Base-by-base conservation (phyloP, 768 basidiomycete species). In the Leccinum boreale region DNA sequence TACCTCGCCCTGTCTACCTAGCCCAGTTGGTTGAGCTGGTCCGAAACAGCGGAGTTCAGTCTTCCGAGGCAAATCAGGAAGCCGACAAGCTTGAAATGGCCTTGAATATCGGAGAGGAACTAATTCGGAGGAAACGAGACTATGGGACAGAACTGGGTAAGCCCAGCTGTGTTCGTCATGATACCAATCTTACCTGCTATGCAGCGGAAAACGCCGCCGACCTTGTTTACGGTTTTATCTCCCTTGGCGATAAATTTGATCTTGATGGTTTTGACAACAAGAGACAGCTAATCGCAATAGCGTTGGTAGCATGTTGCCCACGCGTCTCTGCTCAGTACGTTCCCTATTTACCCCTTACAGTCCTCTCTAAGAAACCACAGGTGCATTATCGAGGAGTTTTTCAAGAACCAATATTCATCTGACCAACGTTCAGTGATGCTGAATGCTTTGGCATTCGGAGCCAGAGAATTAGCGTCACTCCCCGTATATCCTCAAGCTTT, bases 171-270 rank as follows among this genome's bases (percentile, higher is more conserved):
- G 17, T 28, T 17, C 26, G 23, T 52, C 57, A 53, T 56, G 15
- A 45, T 39, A 7, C 24, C 52, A 6, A 7, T 39, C 33, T 52
- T 65, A 58, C 24, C 21, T 23, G 7, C 17, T n/a, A 3, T 46
- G 28, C 62, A 98, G 96, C 86, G 58, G 96, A 99, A 73, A 96
- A 96, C 67, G 88, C 94, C 0, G 86, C 89, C 48, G 86, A 94
- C 65, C 79, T 98, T 7, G 82, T 83, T 0, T 84, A 90, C 57
- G 84, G 83, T 2, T 76, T 95, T 5, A 70, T 94, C 17, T 84
- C 82, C 4, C 72, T 98, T 52, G 85, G 92, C 59, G 80, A 98
- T 66, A 90, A 91, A 62, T 98, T 82, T 63, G 87, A 97, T n/a
- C 74, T 95, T 15, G 84, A 87, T 1, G 81, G 75, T 4, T 98